Conservation (phyloP, 371 early-diverging fungal species). For the Rhizopus delemar region DNA sequence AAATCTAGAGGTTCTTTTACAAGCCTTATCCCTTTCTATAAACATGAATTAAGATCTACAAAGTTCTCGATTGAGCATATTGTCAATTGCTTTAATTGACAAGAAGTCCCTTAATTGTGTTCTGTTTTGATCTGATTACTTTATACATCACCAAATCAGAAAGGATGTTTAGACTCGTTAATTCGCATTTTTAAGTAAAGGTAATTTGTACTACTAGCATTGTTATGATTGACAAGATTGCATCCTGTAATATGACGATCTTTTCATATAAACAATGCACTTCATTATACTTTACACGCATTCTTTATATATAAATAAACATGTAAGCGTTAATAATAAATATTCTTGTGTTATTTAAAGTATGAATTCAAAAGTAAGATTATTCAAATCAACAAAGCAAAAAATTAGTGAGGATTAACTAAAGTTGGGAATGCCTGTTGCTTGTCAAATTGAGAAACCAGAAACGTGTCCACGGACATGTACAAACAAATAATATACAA, state of each 20-base stretch:
- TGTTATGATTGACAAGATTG: constrained; percentile 16
- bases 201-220: neutral
- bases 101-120: constrained; percentile 12
- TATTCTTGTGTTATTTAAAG: too few relatives aligned
- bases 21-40: too few relatives aligned
- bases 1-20: too few relatives aligned
- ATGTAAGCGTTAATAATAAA: too few relatives aligned
- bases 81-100: constrained; percentile 24
- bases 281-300: neutral
- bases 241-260: constrained; percentile 11
- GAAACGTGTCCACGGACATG: constrained; percentile 3
- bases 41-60: constrained; percentile 8
- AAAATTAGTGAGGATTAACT: constrained; percentile 9
- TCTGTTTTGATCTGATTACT: constrained; percentile 7
- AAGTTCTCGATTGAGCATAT: constrained; percentile 11
- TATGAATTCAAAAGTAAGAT: neutral
- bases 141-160: neutral
- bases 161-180: neutral
- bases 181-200: constrained; percentile 1
- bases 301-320: too few relatives aligned
- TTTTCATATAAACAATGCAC: constrained; percentile 1
- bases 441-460: neutral
- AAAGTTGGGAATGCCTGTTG: constrained; percentile 1
- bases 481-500: neutral
- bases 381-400: neutral